Evolutionary conservation across 768 basidiomycete genomes (phyloP).

Genomic region (Mycena crocata): DNA sequence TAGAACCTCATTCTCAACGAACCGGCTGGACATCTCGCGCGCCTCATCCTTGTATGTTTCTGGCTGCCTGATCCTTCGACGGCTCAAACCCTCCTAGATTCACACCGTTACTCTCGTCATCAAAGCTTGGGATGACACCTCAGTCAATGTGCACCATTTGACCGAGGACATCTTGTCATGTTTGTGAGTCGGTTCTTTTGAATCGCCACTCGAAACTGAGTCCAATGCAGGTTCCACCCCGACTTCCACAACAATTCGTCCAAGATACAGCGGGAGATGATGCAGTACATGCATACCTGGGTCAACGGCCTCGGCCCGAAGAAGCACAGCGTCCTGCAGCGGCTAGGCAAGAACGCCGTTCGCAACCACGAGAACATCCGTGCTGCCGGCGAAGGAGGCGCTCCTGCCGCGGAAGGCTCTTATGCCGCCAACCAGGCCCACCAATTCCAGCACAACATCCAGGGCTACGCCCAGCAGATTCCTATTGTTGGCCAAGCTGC

Average conservation of each 20-base stretch:
- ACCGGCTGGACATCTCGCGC: conserved; percentile 82
- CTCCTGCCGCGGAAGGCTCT: conserved; percentile 57
- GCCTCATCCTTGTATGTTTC: conserved; percentile 66
- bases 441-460: conserved; percentile 59
- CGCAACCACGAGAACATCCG: conserved; percentile 81
- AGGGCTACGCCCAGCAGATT: conserved; percentile 57
- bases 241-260: conserved; percentile 78
- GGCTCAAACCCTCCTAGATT: conserved; percentile 47
- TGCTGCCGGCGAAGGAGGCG: conserved; percentile 62
- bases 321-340: conserved; percentile 61
- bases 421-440: conserved; percentile 61
- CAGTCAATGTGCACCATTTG: conserved; percentile 64
- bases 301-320: conserved; percentile 60
- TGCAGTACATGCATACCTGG: conserved; percentile 75
- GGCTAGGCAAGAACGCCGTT: conserved; percentile 74
- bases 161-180: conserved; percentile 75
- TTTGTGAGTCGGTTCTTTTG: conserved; percentile 58
- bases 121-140: conserved; percentile 85
- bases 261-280: conserved; percentile 80
- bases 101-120: conserved; percentile 76
- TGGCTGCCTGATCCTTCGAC: background rate
- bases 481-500: conserved; percentile 61
- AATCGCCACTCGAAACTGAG: background rate
- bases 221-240: conserved; percentile 76
- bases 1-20: conserved; percentile 86